phyloP scores from a whole-genome alignment of 2,329 filamentous ascomycete genomes.

The Colletotrichum costaricense region DNA sequence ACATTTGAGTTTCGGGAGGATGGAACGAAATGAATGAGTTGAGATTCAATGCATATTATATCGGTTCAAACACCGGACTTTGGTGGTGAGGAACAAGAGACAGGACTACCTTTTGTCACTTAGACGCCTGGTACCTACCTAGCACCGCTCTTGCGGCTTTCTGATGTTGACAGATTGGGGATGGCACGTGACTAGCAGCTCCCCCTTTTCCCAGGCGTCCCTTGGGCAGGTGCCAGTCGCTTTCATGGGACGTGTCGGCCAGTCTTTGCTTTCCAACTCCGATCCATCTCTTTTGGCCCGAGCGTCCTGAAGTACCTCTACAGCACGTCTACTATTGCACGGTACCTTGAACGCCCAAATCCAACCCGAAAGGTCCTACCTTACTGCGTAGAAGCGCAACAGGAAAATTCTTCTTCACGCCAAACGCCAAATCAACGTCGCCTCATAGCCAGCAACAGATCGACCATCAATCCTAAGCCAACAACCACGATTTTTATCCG shows the following conservation, averaged over 20 bases:
- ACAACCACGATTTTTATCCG: slow-evolving; percentile 64
- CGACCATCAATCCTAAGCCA: slow-evolving; percentile 66
- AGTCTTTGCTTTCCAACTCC: slow-evolving; percentile 29
- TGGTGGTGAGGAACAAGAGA: background rate
- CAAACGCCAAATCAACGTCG: slow-evolving; percentile 68
- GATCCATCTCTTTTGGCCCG: slow-evolving; percentile 29
- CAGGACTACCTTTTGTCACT: too few species aligned
- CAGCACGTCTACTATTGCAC: slow-evolving; percentile 11
- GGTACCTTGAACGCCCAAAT: slow-evolving; percentile 31
- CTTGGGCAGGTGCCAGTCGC: slow-evolving; percentile 23
- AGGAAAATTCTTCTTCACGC: slow-evolving; percentile 67
- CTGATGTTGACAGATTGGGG: background rate
- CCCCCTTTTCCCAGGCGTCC: slow-evolving; percentile 26
- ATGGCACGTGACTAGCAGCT: slow-evolving; percentile 32
- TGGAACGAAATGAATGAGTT: background rate
- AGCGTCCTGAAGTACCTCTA: slow-evolving; percentile 29
- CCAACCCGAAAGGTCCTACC: slow-evolving; percentile 22
- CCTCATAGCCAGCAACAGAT: slow-evolving; percentile 59
- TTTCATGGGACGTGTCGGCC: slow-evolving; percentile 12
- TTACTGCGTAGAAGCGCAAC: slow-evolving; percentile 37
- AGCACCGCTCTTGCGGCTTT: background rate
- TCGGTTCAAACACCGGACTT: background rate
- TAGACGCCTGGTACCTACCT: background rate
- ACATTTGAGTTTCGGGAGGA: slow-evolving; percentile 25
- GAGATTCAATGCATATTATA: background rate